Conservation (phyloP, 129 eudicot genomes). For the Logfia minima region DNA sequence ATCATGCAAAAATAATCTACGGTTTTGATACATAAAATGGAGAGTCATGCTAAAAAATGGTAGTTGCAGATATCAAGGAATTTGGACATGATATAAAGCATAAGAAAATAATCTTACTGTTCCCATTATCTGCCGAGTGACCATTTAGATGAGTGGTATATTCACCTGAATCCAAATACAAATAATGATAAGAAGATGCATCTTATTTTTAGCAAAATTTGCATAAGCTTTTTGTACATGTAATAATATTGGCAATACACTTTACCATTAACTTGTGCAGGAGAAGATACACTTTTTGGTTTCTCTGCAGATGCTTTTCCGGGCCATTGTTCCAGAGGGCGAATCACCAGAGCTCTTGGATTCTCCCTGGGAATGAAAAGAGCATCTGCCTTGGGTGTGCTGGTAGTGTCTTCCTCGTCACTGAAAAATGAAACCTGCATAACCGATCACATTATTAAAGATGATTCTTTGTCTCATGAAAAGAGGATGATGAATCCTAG, state of each 20-base stretch:
- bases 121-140: conserved; percentile 33
- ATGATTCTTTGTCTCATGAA: neutral
- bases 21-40: neutral
- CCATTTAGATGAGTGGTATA: conserved; percentile 42
- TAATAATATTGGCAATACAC: neutral
- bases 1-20: neutral
- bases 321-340: conserved; percentile 87
- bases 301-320: conserved; percentile 51
- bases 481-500: neutral
- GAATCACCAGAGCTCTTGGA: conserved; percentile 90
- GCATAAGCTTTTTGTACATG: neutral
- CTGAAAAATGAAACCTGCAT: conserved; percentile 82
- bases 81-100: neutral
- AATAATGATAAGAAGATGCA: neutral
- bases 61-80: neutral
- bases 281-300: conserved; percentile 38
- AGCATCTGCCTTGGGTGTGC: conserved; percentile 97
- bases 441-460: conserved; percentile 11
- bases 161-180: conserved; percentile 36
- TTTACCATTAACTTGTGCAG: conserved; percentile 63
- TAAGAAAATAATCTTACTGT: conserved; percentile 41
- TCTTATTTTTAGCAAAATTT: conserved; percentile 9
- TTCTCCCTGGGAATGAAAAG: conserved; percentile 94
- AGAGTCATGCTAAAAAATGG: neutral
- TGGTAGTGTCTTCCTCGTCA: conserved; percentile 77